phyloP scores from a whole-genome alignment of 2,329 filamentous ascomycete genomes.

The Aspergillus intermedius region DNA sequence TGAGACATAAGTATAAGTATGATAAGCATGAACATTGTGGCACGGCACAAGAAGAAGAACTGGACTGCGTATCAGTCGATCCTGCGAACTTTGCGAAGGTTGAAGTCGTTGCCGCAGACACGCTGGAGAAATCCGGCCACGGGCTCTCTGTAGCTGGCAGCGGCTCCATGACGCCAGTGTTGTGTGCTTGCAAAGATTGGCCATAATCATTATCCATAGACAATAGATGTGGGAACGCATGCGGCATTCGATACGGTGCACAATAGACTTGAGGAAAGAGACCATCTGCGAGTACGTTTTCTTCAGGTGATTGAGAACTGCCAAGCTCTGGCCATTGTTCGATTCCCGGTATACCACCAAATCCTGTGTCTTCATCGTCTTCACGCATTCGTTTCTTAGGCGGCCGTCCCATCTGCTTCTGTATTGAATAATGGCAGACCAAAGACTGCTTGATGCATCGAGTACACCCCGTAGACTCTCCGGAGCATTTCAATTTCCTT shows the following conservation, averaged over 20 bases:
- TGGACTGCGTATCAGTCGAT: slow-evolving; percentile 14
- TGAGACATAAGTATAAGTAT: slow-evolving; percentile 39
- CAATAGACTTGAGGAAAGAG: slow-evolving; percentile 24
- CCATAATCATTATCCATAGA: slow-evolving; percentile 20
- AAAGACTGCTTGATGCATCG: slow-evolving; percentile 39
- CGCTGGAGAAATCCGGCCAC: slow-evolving; percentile 39
- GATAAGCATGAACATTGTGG: slow-evolving; percentile 35
- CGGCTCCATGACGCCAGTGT: slow-evolving; percentile 16
- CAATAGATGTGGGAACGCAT: slow-evolving; percentile 13
- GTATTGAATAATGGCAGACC: slow-evolving; percentile 40
- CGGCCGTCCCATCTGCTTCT: slow-evolving; percentile 45
- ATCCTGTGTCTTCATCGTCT: slow-evolving; percentile 15
- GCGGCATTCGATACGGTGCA: slow-evolving; percentile 7
- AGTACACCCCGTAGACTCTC: slow-evolving; percentile 36
- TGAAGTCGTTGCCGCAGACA: slow-evolving; percentile 25
- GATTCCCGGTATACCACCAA: slow-evolving; percentile 4
- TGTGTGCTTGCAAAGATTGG: slow-evolving; percentile 19
- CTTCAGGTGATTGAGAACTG: slow-evolving; percentile 10
- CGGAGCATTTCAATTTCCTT: slow-evolving; percentile 45
- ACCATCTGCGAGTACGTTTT: slow-evolving; percentile 20
- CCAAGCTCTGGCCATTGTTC: slow-evolving; percentile 19
- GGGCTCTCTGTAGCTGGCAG: slow-evolving; percentile 25
- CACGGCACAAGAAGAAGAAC: slow-evolving; percentile 14
- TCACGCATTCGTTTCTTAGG: slow-evolving; percentile 35
- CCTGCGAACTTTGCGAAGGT: slow-evolving; percentile 17